Conservation (phyloP, 2,329 filamentous ascomycete genomes). For the Penicillium thymicola region DNA sequence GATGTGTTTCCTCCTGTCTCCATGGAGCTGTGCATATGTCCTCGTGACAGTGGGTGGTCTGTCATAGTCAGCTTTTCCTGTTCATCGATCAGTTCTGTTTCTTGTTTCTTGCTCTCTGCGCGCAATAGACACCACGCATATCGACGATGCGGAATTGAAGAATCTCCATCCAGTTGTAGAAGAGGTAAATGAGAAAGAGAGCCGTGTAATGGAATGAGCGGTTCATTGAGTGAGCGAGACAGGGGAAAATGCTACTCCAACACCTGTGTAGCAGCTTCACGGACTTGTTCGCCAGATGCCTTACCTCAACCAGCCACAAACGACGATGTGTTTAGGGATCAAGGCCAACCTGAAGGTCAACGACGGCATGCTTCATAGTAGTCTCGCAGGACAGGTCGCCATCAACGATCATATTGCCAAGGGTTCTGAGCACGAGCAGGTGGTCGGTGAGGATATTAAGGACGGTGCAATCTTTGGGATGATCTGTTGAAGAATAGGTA, state of each 20-base stretch:
- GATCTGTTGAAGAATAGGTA: slow-evolving; percentile 8
- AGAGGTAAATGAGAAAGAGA: not conserved
- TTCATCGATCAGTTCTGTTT: not conserved
- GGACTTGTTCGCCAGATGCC: not conserved
- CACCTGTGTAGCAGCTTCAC: too few species aligned
- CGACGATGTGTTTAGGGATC: slow-evolving; percentile 14
- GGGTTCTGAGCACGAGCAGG: slow-evolving; percentile 17
- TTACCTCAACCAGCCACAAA: slow-evolving; percentile 8
- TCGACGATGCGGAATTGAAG: not conserved
- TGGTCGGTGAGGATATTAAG: slow-evolving; percentile 14
- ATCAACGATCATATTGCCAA: slow-evolving; percentile 23
- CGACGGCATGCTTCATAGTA: slow-evolving; percentile 16
- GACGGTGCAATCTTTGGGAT: slow-evolving; percentile 14
- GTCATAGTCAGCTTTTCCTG: not conserved
- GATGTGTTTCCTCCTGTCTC: not conserved
- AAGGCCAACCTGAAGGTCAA: slow-evolving; percentile 5
- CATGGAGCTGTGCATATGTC: not conserved
- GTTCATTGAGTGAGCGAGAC: not conserved
- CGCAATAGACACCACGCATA: not conserved
- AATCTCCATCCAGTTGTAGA: not conserved
- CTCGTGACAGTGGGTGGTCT: not conserved
- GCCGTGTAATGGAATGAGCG: not conserved
- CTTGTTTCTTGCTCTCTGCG: not conserved
- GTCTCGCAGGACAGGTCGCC: slow-evolving; percentile 21
- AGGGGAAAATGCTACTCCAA: not conserved